phyloP scores from a whole-genome alignment of 768 basidiomycete genomes.

The Boletus rubroflammeus region DNA sequence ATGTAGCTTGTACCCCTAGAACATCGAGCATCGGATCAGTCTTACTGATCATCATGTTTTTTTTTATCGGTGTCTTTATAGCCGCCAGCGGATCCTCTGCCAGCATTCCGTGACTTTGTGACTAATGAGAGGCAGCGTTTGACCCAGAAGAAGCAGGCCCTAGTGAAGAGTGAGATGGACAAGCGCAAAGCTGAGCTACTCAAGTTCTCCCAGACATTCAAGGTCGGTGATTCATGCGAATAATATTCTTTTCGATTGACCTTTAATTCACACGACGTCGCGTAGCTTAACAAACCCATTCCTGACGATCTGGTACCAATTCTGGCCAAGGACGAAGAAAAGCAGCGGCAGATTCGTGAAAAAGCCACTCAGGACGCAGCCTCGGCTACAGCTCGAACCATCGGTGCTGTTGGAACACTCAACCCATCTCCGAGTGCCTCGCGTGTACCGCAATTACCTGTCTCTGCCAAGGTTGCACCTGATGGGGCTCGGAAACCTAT shows the following conservation, averaged over 20 bases:
- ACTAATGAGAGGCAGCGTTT: constrained; percentile 86
- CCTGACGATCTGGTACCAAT: constrained; percentile 93
- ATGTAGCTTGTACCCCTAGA: constrained; percentile 4
- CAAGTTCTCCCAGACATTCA: constrained; percentile 92
- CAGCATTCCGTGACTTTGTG: constrained; percentile 90
- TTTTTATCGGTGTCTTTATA: constrained; percentile 25
- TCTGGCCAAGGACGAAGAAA: constrained; percentile 90
- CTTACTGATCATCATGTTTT: constrained; percentile 5
- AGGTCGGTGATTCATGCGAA: constrained; percentile 49
- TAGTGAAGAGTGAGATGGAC: constrained; percentile 92
- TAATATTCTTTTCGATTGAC: background rate
- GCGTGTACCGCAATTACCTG: constrained; percentile 34
- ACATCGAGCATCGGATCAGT: background rate
- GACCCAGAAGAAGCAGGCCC: constrained; percentile 84
- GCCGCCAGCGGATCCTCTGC: constrained; percentile 72
- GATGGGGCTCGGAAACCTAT: constrained; percentile 29
- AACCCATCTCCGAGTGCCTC: constrained; percentile 47
- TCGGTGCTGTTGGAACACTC: constrained; percentile 47
- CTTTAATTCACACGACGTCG: background rate
- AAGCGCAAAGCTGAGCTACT: constrained; percentile 89
- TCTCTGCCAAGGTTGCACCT: constrained; percentile 28
- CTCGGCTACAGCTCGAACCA: constrained; percentile 64
- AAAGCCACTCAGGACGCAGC: constrained; percentile 68
- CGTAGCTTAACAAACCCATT: constrained; percentile 87
- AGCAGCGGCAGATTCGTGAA: constrained; percentile 78